These are phyloP conservation scores for Sporothrix humicola DNA, from an alignment of 2,329 filamentous ascomycete genomes.

Conservation along the genomic window DNA sequence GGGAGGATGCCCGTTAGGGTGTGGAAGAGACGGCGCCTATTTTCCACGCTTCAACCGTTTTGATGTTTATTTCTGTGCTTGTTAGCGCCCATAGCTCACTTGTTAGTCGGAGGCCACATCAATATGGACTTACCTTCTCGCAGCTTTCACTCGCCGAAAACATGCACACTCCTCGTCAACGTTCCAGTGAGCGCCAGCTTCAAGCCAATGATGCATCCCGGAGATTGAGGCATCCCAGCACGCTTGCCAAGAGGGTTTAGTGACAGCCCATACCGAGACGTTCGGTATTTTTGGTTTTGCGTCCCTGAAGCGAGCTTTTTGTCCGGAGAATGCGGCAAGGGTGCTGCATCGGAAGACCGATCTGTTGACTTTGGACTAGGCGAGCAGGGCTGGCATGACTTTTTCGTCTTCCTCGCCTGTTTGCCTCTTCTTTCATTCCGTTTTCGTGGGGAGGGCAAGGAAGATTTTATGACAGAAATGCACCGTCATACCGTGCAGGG, in stretches of 20 bases:
- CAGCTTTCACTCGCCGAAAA: neutral
- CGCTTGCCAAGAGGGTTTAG: neutral
- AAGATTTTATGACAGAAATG: neutral
- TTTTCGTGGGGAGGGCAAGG: neutral
- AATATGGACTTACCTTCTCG: neutral
- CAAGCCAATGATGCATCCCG: neutral
- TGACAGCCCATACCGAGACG: neutral
- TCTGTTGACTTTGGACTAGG: slow-evolving; percentile 14
- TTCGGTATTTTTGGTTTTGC: neutral
- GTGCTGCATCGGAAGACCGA: slow-evolving; percentile 25
- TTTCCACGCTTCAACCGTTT: neutral
- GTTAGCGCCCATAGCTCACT: neutral
- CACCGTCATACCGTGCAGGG: slow-evolving; percentile 1
- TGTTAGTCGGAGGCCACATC: neutral
- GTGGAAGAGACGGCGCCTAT: slow-evolving; percentile 4
- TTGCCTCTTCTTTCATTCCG: neutral
- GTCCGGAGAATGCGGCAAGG: slow-evolving; percentile 4
- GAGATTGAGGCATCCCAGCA: neutral
- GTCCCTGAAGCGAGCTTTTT: neutral
- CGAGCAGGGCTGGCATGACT: neutral
- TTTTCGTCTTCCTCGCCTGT: neutral
- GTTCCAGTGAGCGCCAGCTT: neutral
- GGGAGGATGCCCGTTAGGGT: neutral
- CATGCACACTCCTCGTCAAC: neutral
- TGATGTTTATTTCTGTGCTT: neutral